Percentiles rank a stretch among this genome's conserved stretches.
phyloP scores from a whole-genome alignment of 164 flowering plant species.

The Dillenia suffruticosa region DNA sequence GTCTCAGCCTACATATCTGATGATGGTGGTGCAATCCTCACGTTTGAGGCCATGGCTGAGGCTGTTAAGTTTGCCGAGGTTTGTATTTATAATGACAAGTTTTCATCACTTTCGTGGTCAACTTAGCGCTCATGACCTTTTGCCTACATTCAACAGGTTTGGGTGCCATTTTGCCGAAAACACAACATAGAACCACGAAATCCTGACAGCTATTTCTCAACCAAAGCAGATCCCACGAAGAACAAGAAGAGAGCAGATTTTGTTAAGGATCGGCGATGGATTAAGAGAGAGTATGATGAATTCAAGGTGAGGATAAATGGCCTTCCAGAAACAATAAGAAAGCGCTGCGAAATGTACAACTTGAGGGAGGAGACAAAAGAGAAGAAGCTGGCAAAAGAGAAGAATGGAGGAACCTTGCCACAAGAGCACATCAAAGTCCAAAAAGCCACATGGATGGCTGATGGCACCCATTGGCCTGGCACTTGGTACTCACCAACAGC shows the following conservation, averaged over 20 bases:
- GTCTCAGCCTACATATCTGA: slow-evolving; percentile 62
- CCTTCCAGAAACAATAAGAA: slow-evolving; percentile 55
- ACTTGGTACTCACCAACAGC: slow-evolving; percentile 51
- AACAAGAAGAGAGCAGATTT: slow-evolving; percentile 64
- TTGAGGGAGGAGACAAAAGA: slow-evolving; percentile 50
- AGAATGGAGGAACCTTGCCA: slow-evolving; percentile 29
- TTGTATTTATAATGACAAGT: too few species aligned
- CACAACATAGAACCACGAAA: slow-evolving; percentile 75
- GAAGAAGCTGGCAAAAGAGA: slow-evolving; percentile 32
- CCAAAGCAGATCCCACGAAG: slow-evolving; percentile 65
- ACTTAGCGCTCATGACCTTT: too few species aligned
- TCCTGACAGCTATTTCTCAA: slow-evolving; percentile 62
- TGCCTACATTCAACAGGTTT: slow-evolving; percentile 4
- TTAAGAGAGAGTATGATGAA: slow-evolving; percentile 82
- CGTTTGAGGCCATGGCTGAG: slow-evolving; percentile 71
- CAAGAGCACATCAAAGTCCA: slow-evolving; percentile 30
- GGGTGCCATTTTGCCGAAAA: slow-evolving; percentile 84
- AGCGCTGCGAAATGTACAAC: slow-evolving; percentile 40
- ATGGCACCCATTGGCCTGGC: slow-evolving; percentile 91
- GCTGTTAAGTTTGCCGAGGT: slow-evolving; percentile 50
- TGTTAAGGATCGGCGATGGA: slow-evolving; percentile 72
- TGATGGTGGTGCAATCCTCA: slow-evolving; percentile 64
- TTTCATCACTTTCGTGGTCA: too few species aligned
- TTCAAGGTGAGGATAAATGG: slow-evolving; percentile 80
- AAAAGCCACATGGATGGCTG: slow-evolving; percentile 89